Conservation (phyloP, 2,329 filamentous ascomycete species). For the Aureobasidium sp. region DNA sequence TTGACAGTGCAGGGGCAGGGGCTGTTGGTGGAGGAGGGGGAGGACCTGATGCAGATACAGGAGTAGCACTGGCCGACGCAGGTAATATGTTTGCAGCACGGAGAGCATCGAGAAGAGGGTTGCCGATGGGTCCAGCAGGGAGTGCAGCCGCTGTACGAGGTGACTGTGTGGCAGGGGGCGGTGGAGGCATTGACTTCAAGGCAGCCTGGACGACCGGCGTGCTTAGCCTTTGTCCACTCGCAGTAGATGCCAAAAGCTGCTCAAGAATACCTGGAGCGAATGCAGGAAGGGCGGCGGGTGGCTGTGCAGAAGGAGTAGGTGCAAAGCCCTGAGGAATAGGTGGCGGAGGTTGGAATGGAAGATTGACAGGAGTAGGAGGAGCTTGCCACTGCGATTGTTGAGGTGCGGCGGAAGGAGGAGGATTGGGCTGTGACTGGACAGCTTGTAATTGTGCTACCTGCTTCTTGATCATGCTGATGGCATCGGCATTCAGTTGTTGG, state of each 20-base stretch:
- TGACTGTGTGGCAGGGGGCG: not conserved
- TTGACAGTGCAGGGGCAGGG: not conserved
- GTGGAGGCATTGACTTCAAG: constrained; percentile 22
- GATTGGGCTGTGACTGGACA: constrained; percentile 46
- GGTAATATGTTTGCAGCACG: constrained; percentile 20
- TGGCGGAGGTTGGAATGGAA: constrained; percentile 23
- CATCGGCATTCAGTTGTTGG: constrained; percentile 69
- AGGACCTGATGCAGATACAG: constrained; percentile 15
- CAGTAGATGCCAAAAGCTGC: constrained; percentile 27
- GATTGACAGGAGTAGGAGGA: constrained; percentile 16
- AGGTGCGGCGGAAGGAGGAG: constrained; percentile 22
- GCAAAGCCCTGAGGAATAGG: constrained; percentile 18
- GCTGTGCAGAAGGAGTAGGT: constrained; percentile 20
- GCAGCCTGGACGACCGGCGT: constrained; percentile 29
- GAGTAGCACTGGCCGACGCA: constrained; percentile 18
- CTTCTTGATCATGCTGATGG: constrained; percentile 75
- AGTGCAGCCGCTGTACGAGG: constrained; percentile 10
- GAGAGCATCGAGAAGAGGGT: constrained; percentile 16
- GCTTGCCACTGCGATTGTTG: constrained; percentile 25
- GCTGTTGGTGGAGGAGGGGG: constrained; percentile 5
- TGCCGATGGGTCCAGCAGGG: constrained; percentile 15
- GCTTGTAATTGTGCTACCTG: constrained; percentile 70
- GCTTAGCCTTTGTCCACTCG: constrained; percentile 28
- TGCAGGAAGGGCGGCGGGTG: constrained; percentile 20
- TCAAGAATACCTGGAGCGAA: constrained; percentile 25